Evolutionary conservation across 2,329 filamentous ascomycete species (phyloP).

Genomic region (Beauveria brongniartii): DNA sequence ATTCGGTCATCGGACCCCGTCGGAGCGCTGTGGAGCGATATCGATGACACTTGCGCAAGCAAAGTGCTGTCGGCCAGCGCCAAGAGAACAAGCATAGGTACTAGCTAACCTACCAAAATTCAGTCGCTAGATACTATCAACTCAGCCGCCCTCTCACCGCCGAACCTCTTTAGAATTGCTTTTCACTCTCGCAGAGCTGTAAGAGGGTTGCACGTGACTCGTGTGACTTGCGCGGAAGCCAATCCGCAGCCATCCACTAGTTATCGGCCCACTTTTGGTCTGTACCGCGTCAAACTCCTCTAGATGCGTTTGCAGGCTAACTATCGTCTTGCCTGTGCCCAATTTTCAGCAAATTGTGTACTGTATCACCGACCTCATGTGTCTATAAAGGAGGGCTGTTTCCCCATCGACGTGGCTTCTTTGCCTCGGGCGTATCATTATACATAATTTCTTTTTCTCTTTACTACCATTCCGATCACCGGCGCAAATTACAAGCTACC

Average conservation of each 20-base stretch:
- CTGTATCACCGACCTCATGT: conserved; percentile 5
- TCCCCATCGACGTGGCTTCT: neutral
- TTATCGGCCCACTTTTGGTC: conserved; percentile 4
- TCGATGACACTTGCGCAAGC: neutral
- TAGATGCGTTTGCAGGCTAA: conserved; percentile 2
- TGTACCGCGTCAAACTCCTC: conserved; percentile 13
- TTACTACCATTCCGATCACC: neutral
- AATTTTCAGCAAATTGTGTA: neutral
- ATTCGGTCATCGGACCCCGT: neutral
- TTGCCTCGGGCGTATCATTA: neutral
- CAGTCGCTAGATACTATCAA: neutral
- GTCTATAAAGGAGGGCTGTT: neutral
- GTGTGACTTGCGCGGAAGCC: neutral
- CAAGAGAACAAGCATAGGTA: neutral
- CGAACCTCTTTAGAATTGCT: neutral
- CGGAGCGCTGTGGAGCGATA: neutral
- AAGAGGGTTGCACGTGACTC: conserved; percentile 5
- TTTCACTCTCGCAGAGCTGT: neutral
- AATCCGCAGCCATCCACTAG: conserved; percentile 4
- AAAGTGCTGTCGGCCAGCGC: neutral
- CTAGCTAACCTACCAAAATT: no score
- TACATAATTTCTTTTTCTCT: neutral
- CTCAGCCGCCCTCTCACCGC: neutral
- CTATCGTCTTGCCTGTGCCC: neutral
- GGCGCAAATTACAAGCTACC: neutral